Evolutionary conservation across 169 alveolate genomes (phyloP).

Genomic region (Cryptosporidium xiaoi): DNA sequence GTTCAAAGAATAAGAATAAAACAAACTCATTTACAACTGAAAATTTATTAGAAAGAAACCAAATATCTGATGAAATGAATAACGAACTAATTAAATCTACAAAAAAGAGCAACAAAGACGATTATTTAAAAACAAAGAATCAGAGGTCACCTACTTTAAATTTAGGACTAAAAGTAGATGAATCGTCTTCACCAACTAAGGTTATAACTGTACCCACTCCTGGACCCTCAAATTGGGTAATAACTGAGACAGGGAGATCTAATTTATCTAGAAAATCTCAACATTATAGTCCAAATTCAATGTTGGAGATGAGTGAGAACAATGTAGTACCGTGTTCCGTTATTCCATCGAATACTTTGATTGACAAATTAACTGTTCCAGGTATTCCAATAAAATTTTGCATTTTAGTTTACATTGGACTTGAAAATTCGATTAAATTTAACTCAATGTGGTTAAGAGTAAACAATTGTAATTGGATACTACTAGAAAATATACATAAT

Average conservation of each 20-base stretch:
- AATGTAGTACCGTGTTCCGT: slow-evolving; percentile 5
- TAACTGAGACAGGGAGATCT: slow-evolving; percentile 49
- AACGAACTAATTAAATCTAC: not conserved
- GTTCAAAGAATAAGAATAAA: not conserved
- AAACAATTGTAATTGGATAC: slow-evolving; percentile 45
- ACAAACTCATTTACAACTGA: slow-evolving; percentile 27
- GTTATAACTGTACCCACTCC: slow-evolving; percentile 69
- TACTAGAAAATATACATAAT: slow-evolving; percentile 11
- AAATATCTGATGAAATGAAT: not conserved
- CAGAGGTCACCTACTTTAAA: slow-evolving; percentile 26
- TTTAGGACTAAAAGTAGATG: slow-evolving; percentile 1
- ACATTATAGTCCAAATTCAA: slow-evolving; percentile 16
- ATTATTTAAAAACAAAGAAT: not conserved
- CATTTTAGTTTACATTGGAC: slow-evolving; percentile 24
- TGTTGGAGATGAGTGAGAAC: slow-evolving; percentile 10
- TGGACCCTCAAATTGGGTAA: slow-evolving; percentile 70
- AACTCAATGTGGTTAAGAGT: slow-evolving; percentile 43
- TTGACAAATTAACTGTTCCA: slow-evolving; percentile 1
- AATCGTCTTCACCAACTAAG: slow-evolving; percentile 43
- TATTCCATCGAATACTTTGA: slow-evolving; percentile 62
- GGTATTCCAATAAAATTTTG: slow-evolving; percentile 24
- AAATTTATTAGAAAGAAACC: slow-evolving; percentile 3
- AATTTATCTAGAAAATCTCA: slow-evolving; percentile 4
- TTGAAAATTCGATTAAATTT: slow-evolving; percentile 13
- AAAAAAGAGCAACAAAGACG: not conserved